Percentiles rank a stretch among this genome's conserved stretches.
These are phyloP conservation scores for Penicillium olsonii DNA, from an alignment of 2,329 filamentous ascomycete genomes.

Conservation along the genomic window DNA sequence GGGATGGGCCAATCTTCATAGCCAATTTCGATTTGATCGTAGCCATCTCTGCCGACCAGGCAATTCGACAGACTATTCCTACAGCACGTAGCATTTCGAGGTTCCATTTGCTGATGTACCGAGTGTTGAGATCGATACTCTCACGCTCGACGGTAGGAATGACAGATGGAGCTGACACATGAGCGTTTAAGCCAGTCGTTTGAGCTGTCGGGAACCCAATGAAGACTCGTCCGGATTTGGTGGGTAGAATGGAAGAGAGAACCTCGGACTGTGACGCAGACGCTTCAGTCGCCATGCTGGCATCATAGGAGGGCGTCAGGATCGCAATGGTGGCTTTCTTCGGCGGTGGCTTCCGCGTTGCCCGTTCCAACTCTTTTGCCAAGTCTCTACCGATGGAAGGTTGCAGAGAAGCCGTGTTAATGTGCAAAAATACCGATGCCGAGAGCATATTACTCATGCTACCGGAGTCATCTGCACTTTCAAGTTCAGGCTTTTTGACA, in stretches of 20 bases:
- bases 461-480: constrained; percentile 65
- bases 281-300: constrained; percentile 66
- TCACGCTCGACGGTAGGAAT: constrained; percentile 97
- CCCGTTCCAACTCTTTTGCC: constrained; percentile 83
- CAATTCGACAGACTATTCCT: constrained; percentile 84
- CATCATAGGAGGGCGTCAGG: constrained; percentile 87
- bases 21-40: constrained; percentile 67
- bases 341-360: constrained; percentile 95
- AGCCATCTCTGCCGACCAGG: constrained; percentile 84
- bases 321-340: constrained; percentile 84
- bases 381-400: constrained; percentile 74
- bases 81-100: constrained; percentile 87
- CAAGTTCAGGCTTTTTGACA: constrained; percentile 58
- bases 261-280: constrained; percentile 62
- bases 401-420: constrained; percentile 79
- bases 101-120: constrained; percentile 95
- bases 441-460: constrained; percentile 71
- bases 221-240: constrained; percentile 86
- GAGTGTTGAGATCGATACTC: constrained; percentile 92
- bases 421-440: constrained; percentile 83
- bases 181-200: constrained; percentile 89
- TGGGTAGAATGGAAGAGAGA: constrained; percentile 86
- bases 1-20: constrained; percentile 29
- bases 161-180: constrained; percentile 92
- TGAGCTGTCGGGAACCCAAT: constrained; percentile 98